Evolutionary conservation across 495 filamentous ascomycete genomes (phyloP), one percentile per base, ranked within the genome.

Genomic region (Penicillium canariense): DNA sequence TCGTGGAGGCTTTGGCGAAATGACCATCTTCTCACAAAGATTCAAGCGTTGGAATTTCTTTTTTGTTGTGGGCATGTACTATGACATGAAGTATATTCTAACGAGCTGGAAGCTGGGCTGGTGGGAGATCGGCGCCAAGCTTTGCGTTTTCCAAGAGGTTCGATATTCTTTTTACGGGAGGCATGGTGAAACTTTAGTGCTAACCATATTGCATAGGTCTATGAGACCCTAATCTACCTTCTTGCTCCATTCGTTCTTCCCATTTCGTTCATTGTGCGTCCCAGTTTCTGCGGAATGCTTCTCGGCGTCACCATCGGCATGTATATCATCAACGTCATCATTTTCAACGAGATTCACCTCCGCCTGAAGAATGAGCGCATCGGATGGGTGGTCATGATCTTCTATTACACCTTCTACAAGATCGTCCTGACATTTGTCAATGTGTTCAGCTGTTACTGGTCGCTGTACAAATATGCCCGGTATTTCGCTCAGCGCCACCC

Each of bases 121-220:
- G 67, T 77, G 74, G 72, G 77, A 80, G 34, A 46, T 80, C 26
- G 77, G 76, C 1, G 67, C 75, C 1, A 79, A 79, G 72, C 83
- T 90, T 48, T 87, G 87, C 64, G 81, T 83, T 18, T 84, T 87
- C 3, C 87, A 90, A 70, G 82, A 87, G 55, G 67, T 69, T 55
- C 44, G 63, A 34, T 34, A 49, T 28, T 47, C 28, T 0, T 20
- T 15, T 20, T 4, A 31, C 22, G 4, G 14, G 23, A 40, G 5
- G 5, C 9, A 40, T 17, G 23, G 10, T 9, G 8, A 40, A 10
- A 40, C 18, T 0, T 3, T 12, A 14, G 20, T 23, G 20, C 38
- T 42, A 42, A 42, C 38, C 12, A n/a, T 6, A 25, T 4, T 9
- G 1, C 3, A 42, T 12, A 69, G 67, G 73, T 78, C 10, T 79